phyloP scores from a whole-genome alignment of 257 asterid species.

The Primulina eburnea region DNA sequence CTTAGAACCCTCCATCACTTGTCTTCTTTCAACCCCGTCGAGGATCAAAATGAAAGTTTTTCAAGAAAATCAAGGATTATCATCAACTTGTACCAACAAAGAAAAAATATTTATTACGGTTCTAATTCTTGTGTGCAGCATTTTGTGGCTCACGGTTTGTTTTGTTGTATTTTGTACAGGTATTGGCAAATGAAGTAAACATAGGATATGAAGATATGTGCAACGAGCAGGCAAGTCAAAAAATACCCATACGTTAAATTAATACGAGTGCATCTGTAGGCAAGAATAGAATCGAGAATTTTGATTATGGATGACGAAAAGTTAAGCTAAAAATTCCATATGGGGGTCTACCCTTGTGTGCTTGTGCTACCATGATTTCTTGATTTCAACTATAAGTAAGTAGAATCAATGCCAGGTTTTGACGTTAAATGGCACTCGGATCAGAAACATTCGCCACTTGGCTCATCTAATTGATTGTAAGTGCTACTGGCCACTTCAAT shows the following conservation, averaged over 20 bases:
- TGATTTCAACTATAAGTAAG: slow-evolving; percentile 18
- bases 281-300: background rate
- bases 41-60: background rate
- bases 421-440: slow-evolving; percentile 74
- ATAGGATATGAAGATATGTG: slow-evolving; percentile 93
- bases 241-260: slow-evolving; percentile 8
- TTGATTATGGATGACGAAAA: background rate
- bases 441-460: slow-evolving; percentile 84
- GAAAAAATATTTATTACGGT: background rate
- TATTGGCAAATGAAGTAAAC: slow-evolving; percentile 88
- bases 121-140: background rate
- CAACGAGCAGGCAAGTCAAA: slow-evolving; percentile 76
- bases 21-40: background rate
- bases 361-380: background rate
- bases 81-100: slow-evolving; percentile 1
- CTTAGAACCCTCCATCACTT: background rate
- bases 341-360: background rate
- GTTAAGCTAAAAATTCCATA: background rate
- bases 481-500: slow-evolving; percentile 22
- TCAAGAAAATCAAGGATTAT: background rate
- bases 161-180: slow-evolving; percentile 41
- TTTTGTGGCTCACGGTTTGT: slow-evolving; percentile 14
- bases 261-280: background rate
- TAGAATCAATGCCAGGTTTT: slow-evolving; percentile 58
- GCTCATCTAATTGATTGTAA: slow-evolving; percentile 90